Evolutionary conservation across 2,329 filamentous ascomycete genomes (phyloP).

Genomic region (Xylaria hypoxylon): DNA sequence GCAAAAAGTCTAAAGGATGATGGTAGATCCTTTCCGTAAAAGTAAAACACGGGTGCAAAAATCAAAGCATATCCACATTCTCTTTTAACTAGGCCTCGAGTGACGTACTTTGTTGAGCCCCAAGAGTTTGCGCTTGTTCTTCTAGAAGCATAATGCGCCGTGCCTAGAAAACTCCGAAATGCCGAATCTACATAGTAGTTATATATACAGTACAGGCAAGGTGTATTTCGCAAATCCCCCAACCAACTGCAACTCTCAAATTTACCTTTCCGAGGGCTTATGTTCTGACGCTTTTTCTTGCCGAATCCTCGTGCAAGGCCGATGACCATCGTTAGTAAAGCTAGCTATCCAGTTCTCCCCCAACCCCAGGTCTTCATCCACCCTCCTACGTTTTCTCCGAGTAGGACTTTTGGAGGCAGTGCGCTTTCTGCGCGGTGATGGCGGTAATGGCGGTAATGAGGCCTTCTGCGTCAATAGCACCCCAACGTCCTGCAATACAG

Average conservation of each 20-base stretch:
- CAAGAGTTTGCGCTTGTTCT: not conserved
- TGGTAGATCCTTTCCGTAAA: too few species aligned
- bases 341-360: constrained; percentile 40
- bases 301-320: constrained; percentile 30
- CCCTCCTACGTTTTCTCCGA: constrained; percentile 34
- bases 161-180: not conserved
- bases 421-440: not conserved
- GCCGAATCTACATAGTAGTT: not conserved
- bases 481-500: not conserved
- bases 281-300: constrained; percentile 7
- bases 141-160: not conserved
- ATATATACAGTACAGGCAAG: not conserved
- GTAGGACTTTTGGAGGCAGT: not conserved
- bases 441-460: too few species aligned
- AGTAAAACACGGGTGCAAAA: not conserved
- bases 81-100: too few species aligned
- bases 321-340: constrained; percentile 40
- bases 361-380: constrained; percentile 36
- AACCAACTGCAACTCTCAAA: not conserved
- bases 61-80: too few species aligned
- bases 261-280: not conserved
- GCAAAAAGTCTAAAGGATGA: too few species aligned
- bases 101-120: not conserved
- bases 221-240: not conserved
- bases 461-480: not conserved